Evolutionary conservation across 805 yeast species (phyloP).

Genomic region (Grigorovia yakushimaensis): DNA sequence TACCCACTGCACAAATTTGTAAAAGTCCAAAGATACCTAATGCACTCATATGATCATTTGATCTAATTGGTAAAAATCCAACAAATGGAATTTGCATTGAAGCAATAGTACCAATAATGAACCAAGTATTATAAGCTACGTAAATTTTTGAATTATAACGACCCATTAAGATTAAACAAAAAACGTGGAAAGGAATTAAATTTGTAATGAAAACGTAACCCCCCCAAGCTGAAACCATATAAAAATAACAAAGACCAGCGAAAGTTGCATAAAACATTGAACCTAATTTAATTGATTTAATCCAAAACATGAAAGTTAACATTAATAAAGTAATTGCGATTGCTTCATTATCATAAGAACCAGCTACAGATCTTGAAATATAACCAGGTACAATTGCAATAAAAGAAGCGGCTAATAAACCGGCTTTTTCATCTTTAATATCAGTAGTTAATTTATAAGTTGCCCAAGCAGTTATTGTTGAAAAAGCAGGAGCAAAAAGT

Average conservation of each 20-base stretch:
- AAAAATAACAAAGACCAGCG: slow-evolving; percentile 84
- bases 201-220: slow-evolving; percentile 98
- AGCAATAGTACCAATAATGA: slow-evolving; percentile 91
- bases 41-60: slow-evolving; percentile 97
- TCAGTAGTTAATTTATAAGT: slow-evolving; percentile 83
- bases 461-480: slow-evolving; percentile 83
- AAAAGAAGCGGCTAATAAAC: slow-evolving; percentile 83
- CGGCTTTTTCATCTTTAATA: slow-evolving; percentile 83
- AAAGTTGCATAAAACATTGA: slow-evolving; percentile 74
- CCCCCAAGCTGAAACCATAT: slow-evolving; percentile 99
- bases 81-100: slow-evolving; percentile 99
- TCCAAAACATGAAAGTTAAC: slow-evolving; percentile 95
- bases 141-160: slow-evolving; percentile 76
- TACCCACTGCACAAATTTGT: slow-evolving; percentile 82
- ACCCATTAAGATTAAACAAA: slow-evolving; percentile 87
- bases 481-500: slow-evolving; percentile 90
- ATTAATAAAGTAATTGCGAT: slow-evolving; percentile 91
- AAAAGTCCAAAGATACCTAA: slow-evolving; percentile 93
- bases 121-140: slow-evolving; percentile 94
- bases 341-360: slow-evolving; percentile 97
- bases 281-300: slow-evolving; percentile 85
- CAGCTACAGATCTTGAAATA: slow-evolving; percentile 96
- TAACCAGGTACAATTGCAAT: slow-evolving; percentile 98
- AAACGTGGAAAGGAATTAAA: slow-evolving; percentile 90
- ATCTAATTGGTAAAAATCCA: slow-evolving; percentile 91